Conservation (phyloP, 371 early-diverging fungal genomes). For the Parasitella parasitica region DNA sequence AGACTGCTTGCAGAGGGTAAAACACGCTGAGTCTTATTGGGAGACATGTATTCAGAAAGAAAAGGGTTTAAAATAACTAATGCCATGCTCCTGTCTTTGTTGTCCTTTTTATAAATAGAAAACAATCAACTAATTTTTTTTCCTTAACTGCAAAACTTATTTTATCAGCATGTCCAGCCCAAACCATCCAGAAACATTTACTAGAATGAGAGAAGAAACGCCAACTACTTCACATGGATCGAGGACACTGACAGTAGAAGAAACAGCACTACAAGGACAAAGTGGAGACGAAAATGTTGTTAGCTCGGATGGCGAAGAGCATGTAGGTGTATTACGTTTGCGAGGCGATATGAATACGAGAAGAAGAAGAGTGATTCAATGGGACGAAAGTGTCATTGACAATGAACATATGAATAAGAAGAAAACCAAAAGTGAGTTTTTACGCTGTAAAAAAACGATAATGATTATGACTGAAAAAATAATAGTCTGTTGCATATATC, state of each 20-base stretch:
- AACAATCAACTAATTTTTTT: background rate
- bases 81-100: too few species aligned
- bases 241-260: conserved; percentile 36
- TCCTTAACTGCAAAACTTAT: too few species aligned
- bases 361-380: conserved; percentile 63
- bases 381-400: conserved; percentile 84
- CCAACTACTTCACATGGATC: conserved; percentile 37
- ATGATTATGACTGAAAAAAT: conserved; percentile 30
- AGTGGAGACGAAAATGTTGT: conserved; percentile 8
- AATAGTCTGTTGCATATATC: conserved; percentile 89
- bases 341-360: conserved; percentile 49
- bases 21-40: conserved; percentile 5
- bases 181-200: conserved; percentile 6
- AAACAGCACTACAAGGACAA: conserved; percentile 12
- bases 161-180: conserved; percentile 3
- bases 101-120: too few species aligned
- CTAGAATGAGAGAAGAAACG: conserved; percentile 28
- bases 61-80: conserved; percentile 1
- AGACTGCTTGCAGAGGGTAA: conserved; percentile 6
- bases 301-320: conserved; percentile 23
- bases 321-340: conserved; percentile 51
- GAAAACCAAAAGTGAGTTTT: conserved; percentile 73
- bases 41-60: conserved; percentile 8
- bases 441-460: background rate
- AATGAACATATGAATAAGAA: conserved; percentile 85